Percentiles rank a stretch among this genome's conserved stretches.
Evolutionary conservation across 1,284 basidiomycete species (phyloP).

Genomic region (Leccinum idahoense): DNA sequence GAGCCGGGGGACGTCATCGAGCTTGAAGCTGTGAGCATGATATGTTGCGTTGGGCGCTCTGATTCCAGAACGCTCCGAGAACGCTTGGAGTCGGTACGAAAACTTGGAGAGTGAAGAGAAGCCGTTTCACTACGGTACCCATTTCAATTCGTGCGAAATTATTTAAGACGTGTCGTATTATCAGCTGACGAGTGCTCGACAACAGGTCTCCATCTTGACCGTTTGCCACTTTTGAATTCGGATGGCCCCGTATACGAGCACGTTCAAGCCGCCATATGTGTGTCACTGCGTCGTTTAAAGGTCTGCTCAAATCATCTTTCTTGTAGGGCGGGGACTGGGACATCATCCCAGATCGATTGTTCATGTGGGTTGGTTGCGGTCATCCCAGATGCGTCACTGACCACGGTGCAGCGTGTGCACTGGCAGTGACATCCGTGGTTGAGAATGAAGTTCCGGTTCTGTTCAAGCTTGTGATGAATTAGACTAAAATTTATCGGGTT

Average conservation of each 20-base stretch:
- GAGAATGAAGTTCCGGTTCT: too few species aligned
- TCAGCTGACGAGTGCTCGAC: constrained; percentile 1
- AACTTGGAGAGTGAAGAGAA: constrained; percentile 40
- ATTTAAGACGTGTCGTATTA: not conserved
- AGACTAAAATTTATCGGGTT: too few species aligned
- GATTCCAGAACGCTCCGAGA: too few species aligned
- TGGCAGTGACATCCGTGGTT: constrained; percentile 49
- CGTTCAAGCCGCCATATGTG: constrained; percentile 85
- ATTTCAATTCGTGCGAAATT: constrained; percentile 69
- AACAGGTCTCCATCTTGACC: constrained; percentile 67
- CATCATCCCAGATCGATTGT: constrained; percentile 74
- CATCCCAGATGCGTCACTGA: constrained; percentile 2
- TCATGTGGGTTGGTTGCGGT: constrained; percentile 47
- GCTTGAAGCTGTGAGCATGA: constrained; percentile 87
- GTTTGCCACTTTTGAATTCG: constrained; percentile 94
- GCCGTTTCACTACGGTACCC: constrained; percentile 92
- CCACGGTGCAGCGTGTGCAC: not conserved
- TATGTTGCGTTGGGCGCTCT: constrained; percentile 56
- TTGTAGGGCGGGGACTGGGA: constrained; percentile 87
- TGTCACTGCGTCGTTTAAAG: not conserved
- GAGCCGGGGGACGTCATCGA: constrained; percentile 87
- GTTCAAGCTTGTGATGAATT: too few species aligned
- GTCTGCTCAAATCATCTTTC: not conserved
- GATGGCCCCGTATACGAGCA: constrained; percentile 84
- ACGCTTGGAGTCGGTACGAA: too few species aligned